These are phyloP conservation scores for Hygrophila difformis DNA, from an alignment of 257 asterid species.

Conservation along the genomic window DNA sequence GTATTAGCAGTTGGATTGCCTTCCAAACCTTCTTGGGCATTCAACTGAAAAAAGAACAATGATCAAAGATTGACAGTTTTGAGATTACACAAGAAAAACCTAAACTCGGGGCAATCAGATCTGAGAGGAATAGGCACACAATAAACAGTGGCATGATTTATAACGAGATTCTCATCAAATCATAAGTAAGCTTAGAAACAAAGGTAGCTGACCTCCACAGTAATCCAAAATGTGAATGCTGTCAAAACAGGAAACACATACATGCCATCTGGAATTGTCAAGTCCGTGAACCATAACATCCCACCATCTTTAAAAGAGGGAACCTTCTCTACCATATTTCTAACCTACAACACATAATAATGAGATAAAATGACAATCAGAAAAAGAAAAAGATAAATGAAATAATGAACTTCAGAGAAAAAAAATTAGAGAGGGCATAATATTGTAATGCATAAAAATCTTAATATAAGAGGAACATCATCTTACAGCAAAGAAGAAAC, in stretches of 20 bases:
- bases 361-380: conserved; percentile 1
- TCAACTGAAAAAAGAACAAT: conserved; percentile 36
- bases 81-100: conserved; percentile 2
- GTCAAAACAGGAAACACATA: conserved; percentile 71
- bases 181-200: not conserved
- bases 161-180: no score
- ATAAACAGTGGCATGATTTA: no score
- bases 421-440: conserved; percentile 8
- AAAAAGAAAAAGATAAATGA: not conserved
- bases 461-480: not conserved
- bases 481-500: conserved; percentile 92
- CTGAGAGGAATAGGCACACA: no score
- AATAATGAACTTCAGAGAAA: not conserved
- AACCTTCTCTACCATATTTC: conserved; percentile 72
- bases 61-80: conserved; percentile 14
- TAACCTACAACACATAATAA: conserved; percentile 39
- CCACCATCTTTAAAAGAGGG: conserved; percentile 96
- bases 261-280: conserved; percentile 81
- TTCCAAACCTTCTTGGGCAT: conserved; percentile 90
- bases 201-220: conserved; percentile 68
- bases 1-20: conserved; percentile 59
- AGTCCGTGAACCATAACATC: conserved; percentile 77
- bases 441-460: not conserved
- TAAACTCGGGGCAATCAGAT: no score
- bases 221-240: conserved; percentile 84